Evolutionary conservation across 768 basidiomycete genomes (phyloP), one percentile per base, ranked within the genome.

Genomic region (Rhodotorula diobovata): DNA sequence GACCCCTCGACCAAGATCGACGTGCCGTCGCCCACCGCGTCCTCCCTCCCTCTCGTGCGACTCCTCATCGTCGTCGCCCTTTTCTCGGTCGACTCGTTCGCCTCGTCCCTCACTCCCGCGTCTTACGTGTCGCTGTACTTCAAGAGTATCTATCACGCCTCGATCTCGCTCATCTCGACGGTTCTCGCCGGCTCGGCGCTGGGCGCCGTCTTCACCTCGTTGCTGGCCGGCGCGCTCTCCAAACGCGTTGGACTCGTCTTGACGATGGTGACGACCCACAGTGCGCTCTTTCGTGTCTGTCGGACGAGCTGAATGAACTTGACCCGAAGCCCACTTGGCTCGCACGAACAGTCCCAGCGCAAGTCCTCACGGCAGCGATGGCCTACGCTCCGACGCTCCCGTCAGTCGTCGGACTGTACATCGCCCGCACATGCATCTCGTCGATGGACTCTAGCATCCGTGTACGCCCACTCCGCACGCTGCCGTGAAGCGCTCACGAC

Each of bases 31-130:
- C 34, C 54, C 25, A 25, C 25, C 11, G 1, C 35, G 25, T 4
- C 48, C 54, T n/a, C 59, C 41, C 50, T 72, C 16, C 66, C 71
- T 4, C 41, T 72, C 25, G 18, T 50, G 18, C 53, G 51, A 23
- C 58, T 76, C 61, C 28, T 54, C n/a, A 28, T 67, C 51, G 62
- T 67, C 20, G 69, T 54, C 59, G 4, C 63, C 32, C 67, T 71
- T 11, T 72, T 69, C 28, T 43, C 58, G 16, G 21, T 67, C 61
- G 71, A 66, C 62, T 39, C 61, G 5, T 70, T 72, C 71, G 65
- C 74, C 11, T 67, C 67, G 3, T 66, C 74, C 21, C 68, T 75
- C 46, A 56, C 68, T 10, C 66, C 67, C 11, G 67, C 74, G 8
- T 66, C 67, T 3, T 67, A 71, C 55, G 61, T 71, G 18, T 41